Base-by-base conservation (phyloP, 371 early-diverging fungal species). In the Thermomucor indicae-seudaticae region DNA sequence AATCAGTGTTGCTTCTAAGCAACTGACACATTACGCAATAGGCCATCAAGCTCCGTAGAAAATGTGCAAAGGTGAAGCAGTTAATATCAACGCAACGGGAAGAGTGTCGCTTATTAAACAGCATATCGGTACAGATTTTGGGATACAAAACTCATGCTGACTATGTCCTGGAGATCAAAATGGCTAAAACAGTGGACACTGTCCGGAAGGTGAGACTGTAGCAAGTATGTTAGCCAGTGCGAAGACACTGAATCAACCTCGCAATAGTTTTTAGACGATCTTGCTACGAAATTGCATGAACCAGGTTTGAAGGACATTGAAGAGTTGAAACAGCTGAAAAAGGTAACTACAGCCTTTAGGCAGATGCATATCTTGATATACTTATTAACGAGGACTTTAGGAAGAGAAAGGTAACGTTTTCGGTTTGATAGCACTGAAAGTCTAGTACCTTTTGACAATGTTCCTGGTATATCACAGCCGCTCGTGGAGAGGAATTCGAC, bases 111-210 rank as follows among this genome's bases (percentile, higher is more conserved):
- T 5, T 14, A 20, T 4, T 16, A 14, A 32, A 29, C 6, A 11
- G 6, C 30, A 38, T 27, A 24, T 41, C 23, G 43, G 19, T 48
- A 23, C 32, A 74, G 60, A 60, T 93, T 43, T 58, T 92, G 25
- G 92, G 91, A 0, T 93, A 86, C 70, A 60, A 68, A 48, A 80
- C 71, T 28, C 91, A 92, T 64, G 89, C 90, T 10, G 82, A 73
- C 19, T 92, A 68, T 59, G 72, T 77, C 10, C 70, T 93, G 10
- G 90, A 92, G 55, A 74, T 81, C 37, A 87, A 86, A 64, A 93
- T 94, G 93, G 93, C 95, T 45, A 90, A 93, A 67, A 65, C 63
- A 2, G 83, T 86, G 2, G 74, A 77, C 37, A 67, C 65, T 1
- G 92, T 92, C 14, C 55, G 75, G 17, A 62, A 72, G 6, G 75